phyloP scores from a whole-genome alignment of 2,329 filamentous ascomycete species.

The Westerdykella ornata region DNA sequence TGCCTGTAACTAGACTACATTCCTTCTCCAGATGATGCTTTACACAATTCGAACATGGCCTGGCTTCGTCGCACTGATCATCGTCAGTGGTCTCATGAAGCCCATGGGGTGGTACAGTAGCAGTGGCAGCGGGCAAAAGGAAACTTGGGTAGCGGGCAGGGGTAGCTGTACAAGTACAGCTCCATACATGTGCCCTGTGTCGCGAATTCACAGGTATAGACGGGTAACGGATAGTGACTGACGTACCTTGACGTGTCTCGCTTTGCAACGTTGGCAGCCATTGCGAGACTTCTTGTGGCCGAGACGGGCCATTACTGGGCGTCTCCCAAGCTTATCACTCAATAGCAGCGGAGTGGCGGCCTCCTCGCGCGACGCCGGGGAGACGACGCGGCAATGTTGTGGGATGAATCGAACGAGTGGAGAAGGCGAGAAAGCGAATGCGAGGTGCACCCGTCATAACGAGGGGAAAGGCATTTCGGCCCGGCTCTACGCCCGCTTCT shows the following conservation, averaged over 20 bases:
- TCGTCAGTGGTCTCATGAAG: slow-evolving; percentile 7
- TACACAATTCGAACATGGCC: slow-evolving; percentile 34
- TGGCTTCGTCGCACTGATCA: slow-evolving; percentile 34
- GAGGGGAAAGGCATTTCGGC: too few relatives aligned
- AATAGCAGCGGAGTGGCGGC: too few relatives aligned
- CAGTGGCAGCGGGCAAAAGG: slow-evolving; percentile 3
- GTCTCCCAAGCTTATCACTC: background rate
- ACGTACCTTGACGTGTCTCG: slow-evolving; percentile 35
- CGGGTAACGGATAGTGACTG: slow-evolving; percentile 1
- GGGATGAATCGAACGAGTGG: too few relatives aligned
- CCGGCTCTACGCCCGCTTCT: too few relatives aligned
- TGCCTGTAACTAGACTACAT: background rate
- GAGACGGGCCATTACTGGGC: slow-evolving; percentile 32
- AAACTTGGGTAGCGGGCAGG: background rate
- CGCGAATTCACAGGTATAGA: background rate
- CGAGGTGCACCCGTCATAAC: too few relatives aligned
- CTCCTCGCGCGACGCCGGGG: too few relatives aligned
- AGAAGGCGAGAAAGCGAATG: too few relatives aligned
- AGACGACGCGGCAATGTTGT: too few relatives aligned
- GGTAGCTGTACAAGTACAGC: background rate
- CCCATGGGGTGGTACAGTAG: too few relatives aligned
- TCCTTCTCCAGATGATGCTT: slow-evolving; percentile 16
- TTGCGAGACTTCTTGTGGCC: slow-evolving; percentile 35
- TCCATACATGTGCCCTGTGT: too few relatives aligned
- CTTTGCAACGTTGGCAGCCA: slow-evolving; percentile 35